A percentile compares a stretch with the other conserved stretches of the same genome.
Conservation (phyloP, 345 rosid genomes). For the Lagerstroemia speciosa region DNA sequence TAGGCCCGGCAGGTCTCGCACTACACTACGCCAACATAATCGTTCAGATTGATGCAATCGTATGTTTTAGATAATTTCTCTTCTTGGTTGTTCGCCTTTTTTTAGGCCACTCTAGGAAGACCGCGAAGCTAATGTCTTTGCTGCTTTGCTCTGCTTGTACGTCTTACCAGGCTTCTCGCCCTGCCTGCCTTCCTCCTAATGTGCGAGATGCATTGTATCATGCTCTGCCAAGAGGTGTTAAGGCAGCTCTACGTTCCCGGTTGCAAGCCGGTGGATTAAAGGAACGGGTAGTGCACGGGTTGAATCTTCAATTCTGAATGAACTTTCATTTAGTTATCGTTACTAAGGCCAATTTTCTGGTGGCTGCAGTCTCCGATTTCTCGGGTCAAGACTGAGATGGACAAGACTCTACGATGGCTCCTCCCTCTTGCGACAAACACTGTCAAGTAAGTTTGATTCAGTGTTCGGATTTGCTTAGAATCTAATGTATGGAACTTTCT, state of each 20-base stretch:
- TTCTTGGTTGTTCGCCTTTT: not conserved
- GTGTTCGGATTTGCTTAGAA: not conserved
- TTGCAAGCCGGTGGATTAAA: constrained; percentile 9
- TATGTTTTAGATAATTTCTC: constrained; percentile 24
- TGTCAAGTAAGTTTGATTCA: constrained; percentile 46
- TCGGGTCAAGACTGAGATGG: constrained; percentile 75
- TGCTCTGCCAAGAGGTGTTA: constrained; percentile 53
- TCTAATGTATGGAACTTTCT: not conserved
- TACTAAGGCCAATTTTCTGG: not conserved
- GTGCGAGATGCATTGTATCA: constrained; percentile 59
- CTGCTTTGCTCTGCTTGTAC: not conserved
- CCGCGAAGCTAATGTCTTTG: not conserved
- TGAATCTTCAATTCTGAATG: constrained; percentile 1
- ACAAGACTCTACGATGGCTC: constrained; percentile 76
- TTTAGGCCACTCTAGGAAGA: not conserved
- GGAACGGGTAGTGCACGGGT: not conserved
- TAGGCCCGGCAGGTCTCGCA: constrained; percentile 84
- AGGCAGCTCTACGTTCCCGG: constrained; percentile 50
- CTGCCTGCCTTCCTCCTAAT: constrained; percentile 56
- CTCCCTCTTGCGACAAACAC: constrained; percentile 76
- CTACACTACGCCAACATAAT: constrained; percentile 78
- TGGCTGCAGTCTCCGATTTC: constrained; percentile 46
- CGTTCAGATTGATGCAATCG: constrained; percentile 69
- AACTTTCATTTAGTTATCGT: not conserved
- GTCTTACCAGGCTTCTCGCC: constrained; percentile 56